Evolutionary conservation across 2,329 filamentous ascomycete genomes (phyloP), one percentile per base, ranked within the genome.

Genomic region (Penicillium sp.): DNA sequence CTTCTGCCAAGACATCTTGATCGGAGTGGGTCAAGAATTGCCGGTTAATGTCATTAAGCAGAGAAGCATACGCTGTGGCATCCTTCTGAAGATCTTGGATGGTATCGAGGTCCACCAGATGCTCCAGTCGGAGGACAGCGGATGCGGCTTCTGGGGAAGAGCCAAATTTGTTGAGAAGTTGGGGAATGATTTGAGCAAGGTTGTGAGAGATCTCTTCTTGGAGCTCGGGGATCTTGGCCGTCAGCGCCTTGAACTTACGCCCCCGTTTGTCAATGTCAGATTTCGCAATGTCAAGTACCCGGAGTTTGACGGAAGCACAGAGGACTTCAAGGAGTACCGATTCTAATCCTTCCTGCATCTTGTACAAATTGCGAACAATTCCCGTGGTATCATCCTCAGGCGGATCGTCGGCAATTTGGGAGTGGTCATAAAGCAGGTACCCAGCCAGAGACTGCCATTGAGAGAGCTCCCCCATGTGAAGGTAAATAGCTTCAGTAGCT

Each of bases 1-100:
- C 93, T 72, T 97, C 92, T 11, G 86, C 85, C 44, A 99, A 81
- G 18, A 97, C 92, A 53, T 85, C 84, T 65, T 90, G 89, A 67
- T 96, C 90, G 42, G 90, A 89, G 69, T 99, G 94, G n/a, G 91
- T 86, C 65, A 89, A 86, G 75, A 99, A 97, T 66, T 99, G 94
- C 55, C 90, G 91, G 72, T 90, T 92, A 64, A 97, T 91, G 67
- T 97, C 92, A 63, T 96, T 92, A 1, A 99, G 79, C 27, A 97
- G 78, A 22, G 88, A 85, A 6, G 87, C 85, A 68, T 95, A 96
- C 2, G 86, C 88, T 1, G 88, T 87, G 0, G 90, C 85, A 62
- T 95, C 91, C 70, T 96, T 92, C 49, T 92, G 88, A 35, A 97
- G 79, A 67, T 96, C 90, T 69, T 92, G 88, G 69, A 97, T 95